A percentile compares a stretch with the other conserved stretches of the same genome.
Evolutionary conservation across 2,329 filamentous ascomycete genomes (phyloP).

Genomic region (Xylariaceae sp.): DNA sequence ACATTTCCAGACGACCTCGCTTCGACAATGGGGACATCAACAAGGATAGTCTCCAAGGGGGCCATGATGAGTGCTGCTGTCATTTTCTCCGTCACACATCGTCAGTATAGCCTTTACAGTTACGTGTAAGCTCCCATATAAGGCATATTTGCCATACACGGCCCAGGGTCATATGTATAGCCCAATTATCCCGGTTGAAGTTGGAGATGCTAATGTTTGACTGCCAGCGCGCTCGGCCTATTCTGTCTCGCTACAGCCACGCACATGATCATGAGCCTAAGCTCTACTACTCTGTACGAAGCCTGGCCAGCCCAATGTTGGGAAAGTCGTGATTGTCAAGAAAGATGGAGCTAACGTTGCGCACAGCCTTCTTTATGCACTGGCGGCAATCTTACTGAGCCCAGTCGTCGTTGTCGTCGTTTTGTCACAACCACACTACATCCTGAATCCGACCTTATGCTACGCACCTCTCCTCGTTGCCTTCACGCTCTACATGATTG

Average conservation of each 20-base stretch:
- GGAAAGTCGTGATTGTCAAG: neutral
- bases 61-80: constrained; percentile 22
- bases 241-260: constrained; percentile 14
- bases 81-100: constrained; percentile 11
- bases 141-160: neutral
- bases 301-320: neutral
- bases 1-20: neutral
- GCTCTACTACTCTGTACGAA: constrained; percentile 14
- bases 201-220: constrained; percentile 9
- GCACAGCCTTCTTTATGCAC: constrained; percentile 7
- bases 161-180: neutral
- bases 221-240: constrained; percentile 13
- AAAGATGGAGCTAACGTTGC: constrained; percentile 1
- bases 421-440: constrained; percentile 1
- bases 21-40: constrained; percentile 3
- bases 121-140: constrained; percentile 17
- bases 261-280: constrained; percentile 15
- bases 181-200: neutral
- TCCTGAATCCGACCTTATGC: constrained; percentile 2
- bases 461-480: constrained; percentile 9
- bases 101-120: constrained; percentile 13
- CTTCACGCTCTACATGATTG: constrained; percentile 10
- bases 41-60: constrained; percentile 16
- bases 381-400: constrained; percentile 3
- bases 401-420: constrained; percentile 2